Evolutionary conservation across 2,329 filamentous ascomycete genomes (phyloP).

Genomic region (Sporothrix euskadiensis): DNA sequence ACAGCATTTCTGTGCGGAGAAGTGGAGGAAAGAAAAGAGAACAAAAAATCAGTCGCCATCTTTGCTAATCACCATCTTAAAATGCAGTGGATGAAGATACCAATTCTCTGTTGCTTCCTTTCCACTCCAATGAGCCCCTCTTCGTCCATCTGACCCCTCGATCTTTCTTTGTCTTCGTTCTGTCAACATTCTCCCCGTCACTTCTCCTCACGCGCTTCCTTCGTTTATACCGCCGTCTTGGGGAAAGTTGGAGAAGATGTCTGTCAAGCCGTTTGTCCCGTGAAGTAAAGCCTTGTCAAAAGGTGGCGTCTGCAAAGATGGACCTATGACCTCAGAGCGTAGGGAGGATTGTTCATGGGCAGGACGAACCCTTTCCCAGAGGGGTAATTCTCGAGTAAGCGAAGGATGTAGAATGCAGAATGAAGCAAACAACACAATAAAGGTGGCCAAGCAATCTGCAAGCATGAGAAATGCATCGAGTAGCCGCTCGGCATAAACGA

Average conservation of each 20-base stretch:
- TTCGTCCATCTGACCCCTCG: not conserved
- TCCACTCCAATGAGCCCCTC: not conserved
- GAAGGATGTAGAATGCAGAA: not conserved
- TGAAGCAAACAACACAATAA: too few relatives aligned
- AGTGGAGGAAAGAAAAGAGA: not conserved
- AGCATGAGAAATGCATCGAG: not conserved
- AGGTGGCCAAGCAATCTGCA: not conserved
- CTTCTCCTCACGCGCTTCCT: not conserved
- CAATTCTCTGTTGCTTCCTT: not conserved
- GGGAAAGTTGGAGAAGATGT: conserved; percentile 1
- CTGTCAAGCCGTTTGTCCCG: too few relatives aligned
- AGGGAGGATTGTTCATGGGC: not conserved
- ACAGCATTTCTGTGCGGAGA: conserved; percentile 3
- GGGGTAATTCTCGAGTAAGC: not conserved
- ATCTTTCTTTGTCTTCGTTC: not conserved
- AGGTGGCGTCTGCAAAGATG: not conserved
- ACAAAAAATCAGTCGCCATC: not conserved
- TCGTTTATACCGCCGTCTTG: conserved; percentile 10
- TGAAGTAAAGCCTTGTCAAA: not conserved
- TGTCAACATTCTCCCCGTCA: not conserved
- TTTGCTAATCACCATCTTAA: not conserved
- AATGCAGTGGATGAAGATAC: not conserved
- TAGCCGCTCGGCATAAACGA: not conserved
- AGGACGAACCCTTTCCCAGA: conserved; percentile 2
- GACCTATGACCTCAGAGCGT: conserved; percentile 6